Base-by-base conservation (phyloP, 2,329 filamentous ascomycete genomes). In the Coniella lustricola region DNA sequence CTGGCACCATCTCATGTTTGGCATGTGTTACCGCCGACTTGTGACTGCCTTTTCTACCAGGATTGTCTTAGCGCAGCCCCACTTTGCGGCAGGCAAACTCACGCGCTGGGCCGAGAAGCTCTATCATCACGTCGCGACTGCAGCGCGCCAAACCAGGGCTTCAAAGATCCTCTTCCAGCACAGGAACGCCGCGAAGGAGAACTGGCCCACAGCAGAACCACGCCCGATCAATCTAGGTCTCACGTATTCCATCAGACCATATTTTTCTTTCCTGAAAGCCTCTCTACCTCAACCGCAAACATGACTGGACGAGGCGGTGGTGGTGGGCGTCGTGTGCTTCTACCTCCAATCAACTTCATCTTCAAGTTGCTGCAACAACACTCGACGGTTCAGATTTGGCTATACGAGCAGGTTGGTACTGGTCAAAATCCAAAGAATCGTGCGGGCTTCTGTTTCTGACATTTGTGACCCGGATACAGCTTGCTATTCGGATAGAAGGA, bases 401-500 rank as follows among this genome's bases (percentile, higher is more conserved):
- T 98, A 36, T 97, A 94, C 68, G 93, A 98, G 72, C 93, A 98
- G 51, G 51, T 53, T 36, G 18, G 32, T 45, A 20, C 2, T 14
- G 13, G 7, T 12, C 17, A 7, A 40, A 14, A 7, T 2, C n/a
- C 8, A 7, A n/a, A 33, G 18, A 7, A 13, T 3, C 33, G n/a
- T n/a, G n/a, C n/a, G n/a, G n/a, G n/a, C 14, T 21, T 18, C 16
- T 22, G 10, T 13, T 5, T 17, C 47, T 52, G 18, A 52, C 38
- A 14, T 29, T 20, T n/a, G 13, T 4, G 16, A 21, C 8, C 22
- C 22, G 12, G 38, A 31, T 44, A 33, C 20, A 53, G 76, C 75
- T 97, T 46, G 83, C 84, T 13, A 90, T 95, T 63, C 79, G 93
- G 52, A 96, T 98, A 62, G 90, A 97, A 71, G 93, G 93, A 54